Base-by-base conservation (phyloP, 2,329 filamentous ascomycete genomes). In the Nigrograna mackinnonii region DNA sequence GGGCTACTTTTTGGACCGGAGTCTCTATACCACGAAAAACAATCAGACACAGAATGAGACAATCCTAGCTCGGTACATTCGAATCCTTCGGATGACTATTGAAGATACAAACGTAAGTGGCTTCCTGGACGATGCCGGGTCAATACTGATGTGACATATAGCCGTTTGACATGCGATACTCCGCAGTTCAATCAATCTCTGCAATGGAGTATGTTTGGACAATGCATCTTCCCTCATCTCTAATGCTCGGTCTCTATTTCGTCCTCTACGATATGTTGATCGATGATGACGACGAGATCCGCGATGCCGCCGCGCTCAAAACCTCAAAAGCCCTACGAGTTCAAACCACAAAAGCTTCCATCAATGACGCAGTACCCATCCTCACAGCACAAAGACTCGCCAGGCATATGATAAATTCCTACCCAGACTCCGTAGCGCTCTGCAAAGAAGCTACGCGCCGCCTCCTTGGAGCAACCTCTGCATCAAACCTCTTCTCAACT, bases 271-370 rank as follows among this genome's bases (percentile, higher is more conserved):
- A 62, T 42, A 43, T 60, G 36, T 58, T 67, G 35, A 87, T 89
- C 60, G 94, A 97, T 61, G 92, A 97, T 61, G 92, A 97, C 60
- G 89, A 96, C 48, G 91, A 96, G 43, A 80, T 96, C 49, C 83
- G 92, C 33, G 79, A 85, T 22, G 65, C 80, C 1, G 86, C 85
- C 6, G 80, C 84, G 2, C 46, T 55, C 0, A 76, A 80, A 1
- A 73, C 78, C 0, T 62, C 68, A 4, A 62, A 59, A 17, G 64
- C 87, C 18, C 53, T 85, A 6, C 69, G 33, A 9, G 21, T 55
- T 24, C 33, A 54, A 20, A 33, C 5, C 28, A n/a, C 17, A 2
- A 20, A 14, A 13, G 46, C 5, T 1, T 50, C 50, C 6, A 52
- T 56, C 13, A 57, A 70, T 13, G 57, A 67, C 4, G 55, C 77